These are phyloP conservation scores for Mesembryanthemum crystallinum DNA, from an alignment of 148 eudicot genomes.

Conservation along the genomic window DNA sequence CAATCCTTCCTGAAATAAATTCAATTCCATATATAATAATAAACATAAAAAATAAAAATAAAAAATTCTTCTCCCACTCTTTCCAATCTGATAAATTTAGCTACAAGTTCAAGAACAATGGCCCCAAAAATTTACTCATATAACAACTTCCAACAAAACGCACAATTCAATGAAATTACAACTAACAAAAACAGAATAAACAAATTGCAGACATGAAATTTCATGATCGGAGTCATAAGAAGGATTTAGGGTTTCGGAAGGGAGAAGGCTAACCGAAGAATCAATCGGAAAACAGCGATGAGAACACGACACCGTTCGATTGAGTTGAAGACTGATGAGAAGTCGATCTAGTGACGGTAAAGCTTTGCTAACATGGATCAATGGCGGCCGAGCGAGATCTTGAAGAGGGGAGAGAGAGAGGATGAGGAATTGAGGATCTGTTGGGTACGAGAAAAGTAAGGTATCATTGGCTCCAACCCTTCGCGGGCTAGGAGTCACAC, in stretches of 20 bases:
- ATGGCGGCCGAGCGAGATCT: neutral
- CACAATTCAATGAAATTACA: neutral
- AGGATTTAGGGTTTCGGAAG: neutral
- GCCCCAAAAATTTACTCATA: too few species aligned
- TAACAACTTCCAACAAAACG: too few species aligned
- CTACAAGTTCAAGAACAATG: neutral
- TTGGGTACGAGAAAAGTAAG: neutral
- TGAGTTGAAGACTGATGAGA: conserved; percentile 4
- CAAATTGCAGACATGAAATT: too few species aligned
- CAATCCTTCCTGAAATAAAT: neutral
- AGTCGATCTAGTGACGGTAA: neutral
- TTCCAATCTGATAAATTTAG: neutral
- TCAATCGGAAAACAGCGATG: neutral
- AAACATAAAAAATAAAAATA: too few species aligned
- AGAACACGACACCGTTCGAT: conserved; percentile 6
- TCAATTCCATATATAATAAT: too few species aligned
- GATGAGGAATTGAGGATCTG: neutral
- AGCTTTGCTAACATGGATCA: neutral
- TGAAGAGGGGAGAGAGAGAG: neutral
- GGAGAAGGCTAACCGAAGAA: conserved; percentile 3
- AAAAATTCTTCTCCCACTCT: neutral
- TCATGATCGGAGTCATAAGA: neutral
- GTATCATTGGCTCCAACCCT: neutral
- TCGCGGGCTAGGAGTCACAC: too few species aligned
- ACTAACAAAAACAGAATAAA: neutral